phyloP scores from a whole-genome alignment of 2,329 filamentous ascomycete species.

The Sclerotinia sclerotiorum region DNA sequence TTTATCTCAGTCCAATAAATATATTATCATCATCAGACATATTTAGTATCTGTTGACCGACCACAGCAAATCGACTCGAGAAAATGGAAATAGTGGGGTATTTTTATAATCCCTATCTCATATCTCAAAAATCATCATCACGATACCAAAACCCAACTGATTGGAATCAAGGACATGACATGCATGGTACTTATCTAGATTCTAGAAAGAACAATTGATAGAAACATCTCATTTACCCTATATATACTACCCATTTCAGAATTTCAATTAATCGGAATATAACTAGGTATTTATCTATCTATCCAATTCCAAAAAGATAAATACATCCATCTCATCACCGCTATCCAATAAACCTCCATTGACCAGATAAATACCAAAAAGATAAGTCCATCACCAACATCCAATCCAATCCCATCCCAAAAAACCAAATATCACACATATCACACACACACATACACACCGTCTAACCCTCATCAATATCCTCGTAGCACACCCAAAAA shows the following conservation, averaged over 20 bases:
- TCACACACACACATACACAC: too few relatives aligned
- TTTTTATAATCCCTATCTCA: neutral
- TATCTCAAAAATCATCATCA: neutral
- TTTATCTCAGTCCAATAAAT: neutral
- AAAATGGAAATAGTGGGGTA: neutral
- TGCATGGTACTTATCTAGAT: neutral
- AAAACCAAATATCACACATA: neutral
- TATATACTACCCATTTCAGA: neutral
- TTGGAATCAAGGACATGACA: neutral
- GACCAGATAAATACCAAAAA: too few relatives aligned
- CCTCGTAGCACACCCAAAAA: neutral
- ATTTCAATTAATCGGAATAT: neutral
- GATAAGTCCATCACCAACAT: neutral
- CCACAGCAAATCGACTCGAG: neutral
- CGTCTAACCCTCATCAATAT: neutral
- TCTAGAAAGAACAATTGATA: neutral
- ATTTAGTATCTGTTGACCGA: neutral
- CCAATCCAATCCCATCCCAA: neutral
- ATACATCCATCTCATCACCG: neutral
- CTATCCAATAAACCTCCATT: too few relatives aligned
- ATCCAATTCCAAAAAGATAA: neutral
- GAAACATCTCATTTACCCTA: neutral
- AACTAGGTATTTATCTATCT: neutral
- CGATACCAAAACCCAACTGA: conserved; percentile 2
- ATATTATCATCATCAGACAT: neutral